Conservation (phyloP, 1,284 basidiomycete genomes). For the Ceratobasidium sp. region DNA sequence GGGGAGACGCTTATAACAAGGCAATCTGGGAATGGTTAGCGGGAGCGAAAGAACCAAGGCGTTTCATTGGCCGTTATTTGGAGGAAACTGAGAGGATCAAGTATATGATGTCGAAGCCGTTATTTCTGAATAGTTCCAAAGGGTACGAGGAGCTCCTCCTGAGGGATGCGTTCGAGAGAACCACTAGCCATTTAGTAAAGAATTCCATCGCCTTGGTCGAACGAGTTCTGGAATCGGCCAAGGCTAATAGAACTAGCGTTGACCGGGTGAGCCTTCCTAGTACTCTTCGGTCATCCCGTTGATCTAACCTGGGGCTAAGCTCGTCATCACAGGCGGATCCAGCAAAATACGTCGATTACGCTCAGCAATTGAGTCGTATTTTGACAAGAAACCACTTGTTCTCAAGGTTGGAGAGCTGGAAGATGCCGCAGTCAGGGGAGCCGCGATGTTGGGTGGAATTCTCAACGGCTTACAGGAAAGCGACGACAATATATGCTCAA, state of each 20-base stretch:
- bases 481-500: not conserved
- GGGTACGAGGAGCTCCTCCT: not conserved
- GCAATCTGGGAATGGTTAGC: not conserved
- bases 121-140: not conserved
- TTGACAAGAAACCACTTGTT: not conserved
- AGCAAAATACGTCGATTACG: not conserved
- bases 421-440: not conserved
- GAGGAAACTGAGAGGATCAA: not conserved
- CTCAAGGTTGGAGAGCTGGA: not conserved
- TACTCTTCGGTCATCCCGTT: too few species aligned
- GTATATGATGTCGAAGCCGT: not conserved
- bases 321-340: not conserved
- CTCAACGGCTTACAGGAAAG: not conserved
- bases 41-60: too few species aligned
- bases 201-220: not conserved
- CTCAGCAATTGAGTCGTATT: not conserved
- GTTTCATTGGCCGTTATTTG: not conserved
- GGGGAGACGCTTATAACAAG: not conserved
- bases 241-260: not conserved
- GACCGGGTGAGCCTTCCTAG: not conserved
- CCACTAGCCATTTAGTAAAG: not conserved
- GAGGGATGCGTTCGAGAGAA: not conserved
- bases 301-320: not conserved
- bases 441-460: not conserved
- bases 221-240: not conserved